phyloP scores from a whole-genome alignment of 495 filamentous ascomycete genomes.

The Staphylotrichum longicolle region DNA sequence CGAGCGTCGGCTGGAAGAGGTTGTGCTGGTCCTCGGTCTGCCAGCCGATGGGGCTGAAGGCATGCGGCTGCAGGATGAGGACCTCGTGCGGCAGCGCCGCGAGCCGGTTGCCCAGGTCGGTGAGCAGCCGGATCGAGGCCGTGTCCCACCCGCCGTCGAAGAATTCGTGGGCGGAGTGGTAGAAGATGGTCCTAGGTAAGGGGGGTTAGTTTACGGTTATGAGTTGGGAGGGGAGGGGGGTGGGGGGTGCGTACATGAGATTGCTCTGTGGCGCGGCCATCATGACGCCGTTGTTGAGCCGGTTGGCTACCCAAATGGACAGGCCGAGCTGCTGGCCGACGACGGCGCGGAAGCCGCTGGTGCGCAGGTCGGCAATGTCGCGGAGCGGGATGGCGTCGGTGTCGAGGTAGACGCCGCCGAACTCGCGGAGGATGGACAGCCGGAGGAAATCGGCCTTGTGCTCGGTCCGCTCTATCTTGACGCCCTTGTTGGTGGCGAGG shows the following conservation, averaged over 20 bases:
- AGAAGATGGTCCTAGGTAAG: slow-evolving; percentile 11
- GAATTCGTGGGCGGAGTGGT: slow-evolving; percentile 11
- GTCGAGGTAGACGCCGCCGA: slow-evolving; percentile 27
- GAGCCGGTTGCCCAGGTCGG: slow-evolving; percentile 22
- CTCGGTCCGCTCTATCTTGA: slow-evolving; percentile 13
- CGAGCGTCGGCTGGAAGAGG: slow-evolving; percentile 8
- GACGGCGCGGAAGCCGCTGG: slow-evolving; percentile 21
- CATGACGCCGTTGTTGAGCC: slow-evolving; percentile 26
- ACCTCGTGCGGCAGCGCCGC: slow-evolving; percentile 16
- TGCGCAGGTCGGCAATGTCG: slow-evolving; percentile 16
- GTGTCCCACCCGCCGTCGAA: slow-evolving; percentile 22
- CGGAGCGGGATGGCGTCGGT: slow-evolving; percentile 23
- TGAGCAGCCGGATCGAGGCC: slow-evolving; percentile 18
- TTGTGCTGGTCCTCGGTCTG: slow-evolving; percentile 6
- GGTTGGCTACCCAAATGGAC: slow-evolving; percentile 4
- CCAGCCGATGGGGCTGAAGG: slow-evolving; percentile 23
- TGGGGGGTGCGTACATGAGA: slow-evolving; percentile 8
- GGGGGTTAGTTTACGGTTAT: background rate
- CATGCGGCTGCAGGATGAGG: slow-evolving; percentile 15
- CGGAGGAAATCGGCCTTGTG: slow-evolving; percentile 25
- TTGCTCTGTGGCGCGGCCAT: slow-evolving; percentile 11
- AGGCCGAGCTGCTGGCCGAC: slow-evolving; percentile 11
- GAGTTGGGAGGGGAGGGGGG: background rate
- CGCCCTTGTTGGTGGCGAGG: slow-evolving; percentile 8
- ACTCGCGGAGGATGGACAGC: slow-evolving; percentile 10